Base-by-base conservation (phyloP, 2,329 filamentous ascomycete genomes). In the Basipetospora chlamydospora region DNA sequence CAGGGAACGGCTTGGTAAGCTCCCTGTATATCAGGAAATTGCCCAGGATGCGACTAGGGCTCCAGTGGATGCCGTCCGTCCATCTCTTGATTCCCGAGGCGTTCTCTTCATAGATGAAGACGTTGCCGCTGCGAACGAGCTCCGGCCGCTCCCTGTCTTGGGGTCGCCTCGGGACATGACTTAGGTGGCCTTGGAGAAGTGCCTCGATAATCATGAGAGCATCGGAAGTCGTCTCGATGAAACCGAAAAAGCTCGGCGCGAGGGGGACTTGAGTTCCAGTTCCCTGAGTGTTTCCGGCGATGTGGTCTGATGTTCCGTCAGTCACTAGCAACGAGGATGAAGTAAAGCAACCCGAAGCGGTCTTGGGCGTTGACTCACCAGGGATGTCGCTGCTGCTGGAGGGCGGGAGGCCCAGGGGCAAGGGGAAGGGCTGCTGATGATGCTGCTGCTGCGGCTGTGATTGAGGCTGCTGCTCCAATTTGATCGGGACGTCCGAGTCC, bases 21-120 rank as follows among this genome's bases (percentile, higher is more conserved):
- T 93, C 83, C 21, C 85, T 76, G 50, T 93, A 93, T 46, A 92
- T 73, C 29, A 93, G 67, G 47, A 85, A 92, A 52, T 90, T 90
- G 40, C 79, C 80, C 33, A 88, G 64, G 33, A 92, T 88, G 12
- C 81, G 77, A 55, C 79, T 92, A 0, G 87, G 87, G 46, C 83
- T 92, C 87, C 87, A 95, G 6, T 80, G 78, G 9, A 88, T 74
- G 11, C 87, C 86, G 47, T 95, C 87, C 0, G 86, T 94, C 87
- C 87, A 95, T 39, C 87, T 70, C 60, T 92, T 92, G 59, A 94
- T 93, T 5, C 85, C 85, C 0, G 86, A 92, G 0, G 83, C 78
- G 42, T 84, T 79, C 54, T 94, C 85, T 50, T 93, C 85, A 55
- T 94, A 95, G 45, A 94, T 83, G 57, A 94, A 90, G 32, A 94